These are phyloP conservation scores for Populus ilicifolia DNA, from an alignment of 345 rosid species.

Conservation along the genomic window DNA sequence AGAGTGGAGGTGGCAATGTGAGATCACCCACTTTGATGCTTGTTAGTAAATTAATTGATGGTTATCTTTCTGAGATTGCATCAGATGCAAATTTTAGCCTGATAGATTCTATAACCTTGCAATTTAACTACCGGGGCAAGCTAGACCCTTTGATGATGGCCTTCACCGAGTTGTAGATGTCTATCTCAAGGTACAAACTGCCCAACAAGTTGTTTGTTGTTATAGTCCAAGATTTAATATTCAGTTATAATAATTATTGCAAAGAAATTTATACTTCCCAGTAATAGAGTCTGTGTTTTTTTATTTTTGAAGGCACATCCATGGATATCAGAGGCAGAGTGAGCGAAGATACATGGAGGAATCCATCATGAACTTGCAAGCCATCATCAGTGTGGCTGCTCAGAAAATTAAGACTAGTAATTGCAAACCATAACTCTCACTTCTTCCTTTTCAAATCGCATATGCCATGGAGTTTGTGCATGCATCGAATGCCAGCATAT, in stretches of 20 bases:
- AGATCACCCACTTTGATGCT: slow-evolving; percentile 60
- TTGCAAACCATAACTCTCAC: slow-evolving; percentile 88
- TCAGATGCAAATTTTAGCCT: slow-evolving; percentile 80
- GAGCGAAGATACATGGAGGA: slow-evolving; percentile 76
- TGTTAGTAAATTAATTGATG: slow-evolving; percentile 84
- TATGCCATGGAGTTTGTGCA: slow-evolving; percentile 67
- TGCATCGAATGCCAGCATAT: slow-evolving; percentile 27
- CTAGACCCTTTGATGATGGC: slow-evolving; percentile 88
- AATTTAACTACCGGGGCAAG: slow-evolving; percentile 67
- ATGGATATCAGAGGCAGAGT: slow-evolving; percentile 72
- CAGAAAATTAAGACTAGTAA: slow-evolving; percentile 46
- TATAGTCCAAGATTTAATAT: not conserved
- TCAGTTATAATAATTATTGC: not conserved
- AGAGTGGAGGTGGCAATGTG: slow-evolving; percentile 11
- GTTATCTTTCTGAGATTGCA: slow-evolving; percentile 85
- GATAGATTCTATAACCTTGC: slow-evolving; percentile 71
- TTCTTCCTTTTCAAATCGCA: slow-evolving; percentile 96
- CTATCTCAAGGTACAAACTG: slow-evolving; percentile 63
- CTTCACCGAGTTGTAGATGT: slow-evolving; percentile 91
- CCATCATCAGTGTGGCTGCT: too few species aligned
- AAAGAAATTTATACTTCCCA: not conserved
- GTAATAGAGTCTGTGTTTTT: not conserved
- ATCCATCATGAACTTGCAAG: slow-evolving; percentile 14
- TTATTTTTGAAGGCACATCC: slow-evolving; percentile 66
- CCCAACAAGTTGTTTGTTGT: not conserved